Conservation (phyloP, 495 filamentous ascomycete genomes). For the Penicillium samsonianum region DNA sequence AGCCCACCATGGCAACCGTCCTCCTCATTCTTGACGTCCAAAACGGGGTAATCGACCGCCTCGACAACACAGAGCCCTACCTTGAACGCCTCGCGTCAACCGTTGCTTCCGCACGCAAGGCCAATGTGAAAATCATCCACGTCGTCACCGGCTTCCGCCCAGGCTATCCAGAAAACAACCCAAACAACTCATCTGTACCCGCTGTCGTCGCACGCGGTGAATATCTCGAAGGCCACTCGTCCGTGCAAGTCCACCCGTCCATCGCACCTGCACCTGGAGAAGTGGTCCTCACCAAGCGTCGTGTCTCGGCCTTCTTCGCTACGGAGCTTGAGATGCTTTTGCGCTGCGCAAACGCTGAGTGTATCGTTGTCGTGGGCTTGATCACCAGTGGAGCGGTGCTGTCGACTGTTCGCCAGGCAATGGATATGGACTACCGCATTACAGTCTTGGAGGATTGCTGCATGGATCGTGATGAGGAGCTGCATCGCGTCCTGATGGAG, state of each 20-base stretch:
- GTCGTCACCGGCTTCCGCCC: slow-evolving; percentile 37
- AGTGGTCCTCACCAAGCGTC: slow-evolving; percentile 36
- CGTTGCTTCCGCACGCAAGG: slow-evolving; percentile 29
- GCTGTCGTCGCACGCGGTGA: slow-evolving; percentile 17
- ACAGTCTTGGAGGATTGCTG: slow-evolving; percentile 41
- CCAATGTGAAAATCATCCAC: slow-evolving; percentile 33
- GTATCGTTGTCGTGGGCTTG: slow-evolving; percentile 37
- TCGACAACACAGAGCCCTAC: slow-evolving; percentile 23
- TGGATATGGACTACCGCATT: slow-evolving; percentile 39
- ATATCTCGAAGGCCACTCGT: slow-evolving; percentile 27
- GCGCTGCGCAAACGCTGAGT: slow-evolving; percentile 28
- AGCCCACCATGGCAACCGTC: slow-evolving; percentile 28
- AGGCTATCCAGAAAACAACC: slow-evolving; percentile 33
- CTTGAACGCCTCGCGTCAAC: slow-evolving; percentile 27
- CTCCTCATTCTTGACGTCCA: slow-evolving; percentile 43
- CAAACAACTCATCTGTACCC: slow-evolving; percentile 25
- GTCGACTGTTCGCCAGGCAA: slow-evolving; percentile 41
- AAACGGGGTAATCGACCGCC: slow-evolving; percentile 27
- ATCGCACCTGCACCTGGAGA: slow-evolving; percentile 29
- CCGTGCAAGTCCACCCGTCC: slow-evolving; percentile 25
- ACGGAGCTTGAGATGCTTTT: slow-evolving; percentile 42
- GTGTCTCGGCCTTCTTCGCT: slow-evolving; percentile 39
- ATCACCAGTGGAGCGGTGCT: slow-evolving; percentile 43
- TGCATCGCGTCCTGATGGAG: slow-evolving; percentile 38
- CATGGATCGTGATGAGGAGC: slow-evolving; percentile 37